Conservation (phyloP, 441 rosid genomes). For the Aleurites moluccanus region DNA sequence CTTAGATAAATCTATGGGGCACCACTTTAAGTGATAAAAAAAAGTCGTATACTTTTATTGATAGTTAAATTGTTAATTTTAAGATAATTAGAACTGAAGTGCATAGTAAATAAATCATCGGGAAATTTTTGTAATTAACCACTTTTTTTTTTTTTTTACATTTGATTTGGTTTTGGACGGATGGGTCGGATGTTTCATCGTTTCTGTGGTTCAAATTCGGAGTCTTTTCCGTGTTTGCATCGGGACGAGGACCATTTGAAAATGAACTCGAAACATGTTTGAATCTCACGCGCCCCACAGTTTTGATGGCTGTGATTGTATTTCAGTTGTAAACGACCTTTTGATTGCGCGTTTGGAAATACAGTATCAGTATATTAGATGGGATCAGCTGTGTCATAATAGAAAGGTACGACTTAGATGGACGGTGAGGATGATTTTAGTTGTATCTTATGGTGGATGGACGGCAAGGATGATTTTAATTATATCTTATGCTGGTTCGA, state of each 20-base stretch:
- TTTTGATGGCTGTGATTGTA: background rate
- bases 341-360: background rate
- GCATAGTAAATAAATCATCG: no score
- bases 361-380: background rate
- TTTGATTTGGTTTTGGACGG: no score
- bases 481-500: background rate
- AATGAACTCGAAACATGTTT: background rate
- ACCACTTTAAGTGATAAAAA: no score
- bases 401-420: background rate
- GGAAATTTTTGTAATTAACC: background rate
- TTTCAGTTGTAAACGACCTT: background rate
- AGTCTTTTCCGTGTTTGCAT: background rate
- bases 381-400: no score
- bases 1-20: no score
- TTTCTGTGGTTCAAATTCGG: background rate
- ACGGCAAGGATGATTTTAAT: no score
- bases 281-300: background rate
- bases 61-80: no score
- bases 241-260: background rate
- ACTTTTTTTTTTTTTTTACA: no score
- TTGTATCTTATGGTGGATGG: no score
- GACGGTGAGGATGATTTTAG: background rate
- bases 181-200: background rate
- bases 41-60: no score
- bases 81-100: background rate